A percentile compares a stretch with the other conserved stretches of the same genome.
Evolutionary conservation across 805 yeast species (phyloP).

Genomic region (Maudiozyma saulgeensis): DNA sequence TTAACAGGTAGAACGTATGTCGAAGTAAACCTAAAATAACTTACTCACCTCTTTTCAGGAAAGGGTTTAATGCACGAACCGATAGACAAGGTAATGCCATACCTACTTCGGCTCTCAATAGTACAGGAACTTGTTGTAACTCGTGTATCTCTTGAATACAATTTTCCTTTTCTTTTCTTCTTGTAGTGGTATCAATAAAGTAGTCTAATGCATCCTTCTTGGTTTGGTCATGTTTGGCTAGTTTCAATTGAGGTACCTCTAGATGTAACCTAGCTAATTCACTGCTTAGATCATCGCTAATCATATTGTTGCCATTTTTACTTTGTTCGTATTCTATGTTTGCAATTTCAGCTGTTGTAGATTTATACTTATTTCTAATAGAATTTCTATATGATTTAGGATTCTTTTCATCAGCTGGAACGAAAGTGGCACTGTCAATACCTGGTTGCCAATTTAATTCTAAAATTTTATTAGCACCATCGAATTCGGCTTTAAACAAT

Average conservation of each 20-base stretch:
- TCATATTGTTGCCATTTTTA: conserved; percentile 16
- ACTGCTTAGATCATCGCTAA: conserved; percentile 36
- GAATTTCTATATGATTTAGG: conserved; percentile 69
- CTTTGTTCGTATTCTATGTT: conserved; percentile 30
- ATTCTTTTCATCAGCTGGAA: conserved; percentile 83
- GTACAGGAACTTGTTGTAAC: conserved; percentile 68
- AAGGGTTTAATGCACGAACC: conserved; percentile 86
- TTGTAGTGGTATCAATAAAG: conserved; percentile 47
- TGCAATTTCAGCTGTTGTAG: conserved; percentile 66
- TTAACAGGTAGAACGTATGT: too few species aligned
- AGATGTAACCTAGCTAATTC: conserved; percentile 44
- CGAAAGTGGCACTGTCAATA: conserved; percentile 82
- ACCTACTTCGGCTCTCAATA: conserved; percentile 85
- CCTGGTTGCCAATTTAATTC: conserved; percentile 90
- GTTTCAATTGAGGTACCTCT: conserved; percentile 35
- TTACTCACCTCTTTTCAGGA: conserved; percentile 28
- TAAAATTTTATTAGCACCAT: conserved; percentile 51
- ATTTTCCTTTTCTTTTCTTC: conserved; percentile 51
- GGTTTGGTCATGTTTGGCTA: conserved; percentile 21
- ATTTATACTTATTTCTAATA: conserved; percentile 66
- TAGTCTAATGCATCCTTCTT: conserved; percentile 36
- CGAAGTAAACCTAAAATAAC: too few species aligned
- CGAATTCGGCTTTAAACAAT: conserved; percentile 83
- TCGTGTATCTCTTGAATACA: conserved; percentile 76
- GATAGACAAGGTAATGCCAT: conserved; percentile 94